phyloP scores from a whole-genome alignment of 805 yeast genomes.

The Saturnispora mendoncae region DNA sequence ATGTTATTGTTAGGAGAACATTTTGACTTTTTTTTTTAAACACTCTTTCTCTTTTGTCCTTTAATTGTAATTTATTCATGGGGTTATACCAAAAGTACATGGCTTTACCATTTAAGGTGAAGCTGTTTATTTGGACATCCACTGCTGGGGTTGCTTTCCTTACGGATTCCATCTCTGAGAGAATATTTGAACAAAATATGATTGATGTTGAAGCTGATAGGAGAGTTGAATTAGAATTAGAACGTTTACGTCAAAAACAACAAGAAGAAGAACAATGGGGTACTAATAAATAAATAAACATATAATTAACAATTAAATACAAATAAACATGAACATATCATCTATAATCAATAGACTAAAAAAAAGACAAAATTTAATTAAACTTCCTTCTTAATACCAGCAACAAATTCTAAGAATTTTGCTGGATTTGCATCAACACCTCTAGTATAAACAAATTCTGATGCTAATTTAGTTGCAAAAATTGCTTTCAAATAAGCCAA shows the following conservation, averaged over 20 bases:
- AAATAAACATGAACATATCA: background rate
- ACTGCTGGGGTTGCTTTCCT: slow-evolving; percentile 26
- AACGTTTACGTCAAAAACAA: slow-evolving; percentile 5
- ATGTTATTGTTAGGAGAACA: no score
- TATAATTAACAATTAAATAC: background rate
- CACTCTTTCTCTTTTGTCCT: background rate
- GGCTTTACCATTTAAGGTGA: slow-evolving; percentile 23
- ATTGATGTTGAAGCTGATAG: slow-evolving; percentile 27
- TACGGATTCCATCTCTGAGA: slow-evolving; percentile 25
- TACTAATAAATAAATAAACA: background rate
- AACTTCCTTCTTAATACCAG: slow-evolving; percentile 41
- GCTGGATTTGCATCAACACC: slow-evolving; percentile 80
- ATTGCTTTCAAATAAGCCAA: slow-evolving; percentile 79
- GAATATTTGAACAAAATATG: slow-evolving; percentile 25
- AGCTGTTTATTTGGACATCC: slow-evolving; percentile 26
- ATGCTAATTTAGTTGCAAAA: slow-evolving; percentile 78
- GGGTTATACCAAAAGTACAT: slow-evolving; percentile 16
- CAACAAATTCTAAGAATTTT: slow-evolving; percentile 60
- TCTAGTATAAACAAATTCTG: slow-evolving; percentile 72
- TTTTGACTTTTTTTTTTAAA: slow-evolving; percentile 1
- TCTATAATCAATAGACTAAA: background rate
- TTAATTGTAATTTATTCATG: background rate
- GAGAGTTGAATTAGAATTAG: slow-evolving; percentile 24
- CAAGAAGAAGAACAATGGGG: background rate
- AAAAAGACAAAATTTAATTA: background rate